Evolutionary conservation across 192 early-diverging fungal genomes (phyloP), one percentile per base, ranked within the genome.

Genomic region (Coemansia sp.): DNA sequence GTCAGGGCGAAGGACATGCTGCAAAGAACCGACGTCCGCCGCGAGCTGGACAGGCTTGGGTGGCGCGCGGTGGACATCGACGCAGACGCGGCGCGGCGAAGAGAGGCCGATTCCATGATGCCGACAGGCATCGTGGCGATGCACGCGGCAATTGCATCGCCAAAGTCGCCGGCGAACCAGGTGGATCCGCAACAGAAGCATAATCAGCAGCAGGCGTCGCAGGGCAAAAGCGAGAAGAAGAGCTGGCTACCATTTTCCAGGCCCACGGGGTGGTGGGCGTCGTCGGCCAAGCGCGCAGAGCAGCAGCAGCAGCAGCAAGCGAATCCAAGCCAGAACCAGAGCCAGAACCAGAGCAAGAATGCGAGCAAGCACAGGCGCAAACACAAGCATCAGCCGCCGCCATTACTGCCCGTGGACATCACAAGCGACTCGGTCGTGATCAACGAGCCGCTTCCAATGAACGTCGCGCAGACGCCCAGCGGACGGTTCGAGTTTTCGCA

Each of bases 401-500:
- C 61, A 30, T 39, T 6, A 30, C 23, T 13, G 20, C n/a, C 16
- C 39, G 36, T 50, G 3, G 32, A 30, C 32, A 11, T 14, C 20
- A 19, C 48, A 23, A 24, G 52, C 28, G 22, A 20, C 19, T 29
- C 66, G 0, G 58, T 68, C 3, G 67, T 72, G 9, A 67, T 78
- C n/a, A 49, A 78, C 58, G 70, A 78, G 61, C 75, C 75, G 23
- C 54, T 78, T 47, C 75, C 75, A 0, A 63, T 51, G 29, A 58
- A 27, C 13, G 53, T 71, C 30, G 59, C 62, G 36, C 75, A 66
- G 55, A 65, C 65, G 20, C 63, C 57, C 0, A 59, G 64, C 39
- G 75, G 75, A 14, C 46, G 57, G 36, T 78, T 58, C 60, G 70
- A 70, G 61, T 80, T 80, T 24, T 74, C 71, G 18, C 53, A 53